Base-by-base conservation (phyloP, 163 green algal species). In the Prototheca wickerhamii region DNA sequence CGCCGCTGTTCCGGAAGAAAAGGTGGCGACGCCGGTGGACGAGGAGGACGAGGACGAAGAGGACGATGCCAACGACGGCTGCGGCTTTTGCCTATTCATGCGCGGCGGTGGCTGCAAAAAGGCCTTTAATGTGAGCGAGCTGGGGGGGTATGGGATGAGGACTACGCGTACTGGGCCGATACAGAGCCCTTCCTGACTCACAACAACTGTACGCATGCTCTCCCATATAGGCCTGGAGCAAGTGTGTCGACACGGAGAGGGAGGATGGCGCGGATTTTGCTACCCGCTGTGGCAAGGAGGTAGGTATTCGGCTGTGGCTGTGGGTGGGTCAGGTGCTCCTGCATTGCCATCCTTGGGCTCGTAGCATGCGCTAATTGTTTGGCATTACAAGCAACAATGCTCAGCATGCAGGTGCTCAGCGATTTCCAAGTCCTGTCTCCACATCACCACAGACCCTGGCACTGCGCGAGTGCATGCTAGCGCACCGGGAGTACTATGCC, bases 31-130 rank as follows among this genome's bases (percentile, higher is more conserved):
- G 25, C 17, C 18, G 3, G 26, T 17, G 12, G 30, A 17, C 42
- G 35, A 25, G 2, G 59, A 65, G 7, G 55, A 34, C 1, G 65
- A 71, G 6, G 71, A 81, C 25, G 70, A 70, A 5, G 79, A 87
- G 3, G 82, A 83, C 8, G 84, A 89, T 12, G 76, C 82, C 1
- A 74, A 90, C 12, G 79, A 87, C 62, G 81, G 64, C 1, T 91
- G 84, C 71, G 84, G 84, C n/a, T 91, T 91, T 56, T 91, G 84
- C 65, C 81, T 76, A 26, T 91, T 86, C 71, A 91, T 91, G 84
- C 89, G 87, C 44, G 84, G 69, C 29, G 84, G 84, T 18, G 76
- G 76, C 50, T 91, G 84, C 61, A 81, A 81, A 28, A 34, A 72
- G 4, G 74, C 71, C 15, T 91, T 91, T 52, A 65, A 76, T 7